Conservation (phyloP, 1,284 basidiomycete species). For the Trichosporon sp. region DNA sequence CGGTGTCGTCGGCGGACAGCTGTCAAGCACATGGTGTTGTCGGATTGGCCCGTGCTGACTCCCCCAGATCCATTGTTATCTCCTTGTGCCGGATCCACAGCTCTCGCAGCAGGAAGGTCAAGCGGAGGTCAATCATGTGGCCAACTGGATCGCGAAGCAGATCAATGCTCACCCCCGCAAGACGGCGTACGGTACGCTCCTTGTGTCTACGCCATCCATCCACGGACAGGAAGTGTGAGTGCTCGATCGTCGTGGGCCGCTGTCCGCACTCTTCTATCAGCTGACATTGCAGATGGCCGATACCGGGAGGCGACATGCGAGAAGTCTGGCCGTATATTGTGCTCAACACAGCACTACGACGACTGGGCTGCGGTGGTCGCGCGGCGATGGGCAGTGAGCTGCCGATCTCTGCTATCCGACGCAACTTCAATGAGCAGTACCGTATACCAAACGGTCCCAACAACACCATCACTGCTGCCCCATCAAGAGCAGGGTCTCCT, state of each 20-base stretch:
- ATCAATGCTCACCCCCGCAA: constrained; percentile 37
- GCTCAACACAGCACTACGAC: constrained; percentile 50
- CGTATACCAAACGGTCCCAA: constrained; percentile 34
- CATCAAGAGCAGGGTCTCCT: constrained; percentile 34
- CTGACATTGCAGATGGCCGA: constrained; percentile 35
- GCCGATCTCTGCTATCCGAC: constrained; percentile 45
- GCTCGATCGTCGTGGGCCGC: background rate
- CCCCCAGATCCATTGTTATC: constrained; percentile 47
- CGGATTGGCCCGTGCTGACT: constrained; percentile 15
- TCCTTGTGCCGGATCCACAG: constrained; percentile 40
- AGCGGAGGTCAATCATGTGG: constrained; percentile 40
- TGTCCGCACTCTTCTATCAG: background rate
- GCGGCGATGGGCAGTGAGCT: constrained; percentile 51
- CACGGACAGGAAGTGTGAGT: constrained; percentile 53
- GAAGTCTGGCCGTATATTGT: constrained; percentile 49
- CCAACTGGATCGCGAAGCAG: constrained; percentile 40
- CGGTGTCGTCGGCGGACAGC: constrained; percentile 10
- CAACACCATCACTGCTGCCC: background rate
- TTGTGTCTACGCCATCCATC: constrained; percentile 45
- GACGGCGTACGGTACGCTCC: constrained; percentile 48
- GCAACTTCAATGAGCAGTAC: constrained; percentile 53
- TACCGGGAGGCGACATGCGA: constrained; percentile 49
- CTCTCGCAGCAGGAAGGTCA: constrained; percentile 37
- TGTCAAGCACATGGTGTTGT: background rate
- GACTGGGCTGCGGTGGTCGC: constrained; percentile 53